phyloP scores from a whole-genome alignment of 495 filamentous ascomycete species.

The Articulospora tetracladia region DNA sequence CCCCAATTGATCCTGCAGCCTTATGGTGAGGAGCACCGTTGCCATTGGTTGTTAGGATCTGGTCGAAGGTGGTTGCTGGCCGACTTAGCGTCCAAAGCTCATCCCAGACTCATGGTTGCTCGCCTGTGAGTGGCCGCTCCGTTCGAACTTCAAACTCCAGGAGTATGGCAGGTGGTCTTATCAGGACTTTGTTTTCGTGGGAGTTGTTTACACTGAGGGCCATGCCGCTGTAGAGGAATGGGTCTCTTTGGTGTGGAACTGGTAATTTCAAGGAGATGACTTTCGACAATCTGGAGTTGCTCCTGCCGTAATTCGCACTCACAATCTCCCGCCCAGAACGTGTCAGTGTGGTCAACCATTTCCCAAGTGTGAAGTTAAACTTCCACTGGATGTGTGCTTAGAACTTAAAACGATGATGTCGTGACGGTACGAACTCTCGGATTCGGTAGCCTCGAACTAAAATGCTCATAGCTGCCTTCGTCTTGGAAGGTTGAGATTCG shows the following conservation, averaged over 20 bases:
- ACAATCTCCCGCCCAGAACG: too few species aligned
- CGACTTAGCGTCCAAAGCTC: slow-evolving; percentile 22
- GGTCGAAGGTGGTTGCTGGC: slow-evolving; percentile 4
- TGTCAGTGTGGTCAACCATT: too few species aligned
- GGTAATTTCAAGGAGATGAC: not conserved
- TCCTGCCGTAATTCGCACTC: not conserved
- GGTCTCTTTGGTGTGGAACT: not conserved
- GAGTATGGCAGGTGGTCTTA: too few species aligned
- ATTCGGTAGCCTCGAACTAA: not conserved
- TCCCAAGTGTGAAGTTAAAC: too few species aligned
- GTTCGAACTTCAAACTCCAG: not conserved
- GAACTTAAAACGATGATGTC: too few species aligned
- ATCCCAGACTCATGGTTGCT: not conserved
- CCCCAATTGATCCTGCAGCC: slow-evolving; percentile 12
- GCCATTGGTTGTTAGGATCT: slow-evolving; percentile 2
- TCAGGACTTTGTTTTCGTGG: not conserved
- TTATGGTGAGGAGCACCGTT: slow-evolving; percentile 12
- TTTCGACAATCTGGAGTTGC: not conserved
- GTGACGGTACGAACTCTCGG: too few species aligned
- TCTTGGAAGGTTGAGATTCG: not conserved
- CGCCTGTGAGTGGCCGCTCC: not conserved
- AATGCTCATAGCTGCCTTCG: not conserved
- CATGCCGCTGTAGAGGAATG: too few species aligned
- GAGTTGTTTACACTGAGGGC: too few species aligned
- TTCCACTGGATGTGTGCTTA: too few species aligned